Base-by-base conservation (phyloP, 2,329 filamentous ascomycete species). In the Lachnellula subtilissima region DNA sequence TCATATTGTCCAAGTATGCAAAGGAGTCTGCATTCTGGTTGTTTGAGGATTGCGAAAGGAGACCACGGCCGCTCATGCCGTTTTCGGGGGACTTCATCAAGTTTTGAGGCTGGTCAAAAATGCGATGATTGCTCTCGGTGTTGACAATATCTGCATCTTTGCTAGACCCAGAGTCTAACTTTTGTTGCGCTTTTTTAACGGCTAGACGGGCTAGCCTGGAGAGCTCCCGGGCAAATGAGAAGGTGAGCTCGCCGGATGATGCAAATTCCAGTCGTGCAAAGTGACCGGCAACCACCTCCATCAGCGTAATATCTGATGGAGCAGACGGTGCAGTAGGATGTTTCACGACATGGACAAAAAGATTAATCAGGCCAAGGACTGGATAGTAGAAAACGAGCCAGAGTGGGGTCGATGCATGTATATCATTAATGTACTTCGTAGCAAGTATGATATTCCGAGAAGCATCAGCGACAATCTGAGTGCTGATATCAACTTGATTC, bases 291-390 rank as follows among this genome's bases (percentile, higher is more conserved):
- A 50, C 46, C 3, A 50, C 37, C 14, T 54, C 52, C 32, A 54
- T 50, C 5, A 54, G 45, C 15, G 52, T 46, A 17, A 54, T 42
- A n/a, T 54, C 52, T 11, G 22, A 37, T 11, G 8, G 17, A n/a
- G 46, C 39, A 17, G 59, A 43, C 0, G 53, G 9, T 2, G 28
- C n/a, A 6, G 15, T 19, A 1, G 61, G 59, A 17, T 48, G 51
- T 35, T 57, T 61, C 14, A 63, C 35, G n/a, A 63, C 40, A n/a
- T 55, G 52, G 6, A 63, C 39, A 23, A 63, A 63, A 9, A 63
- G 42, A 22, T 63, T 59, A 11, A 61, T 59, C 19, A 59, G 17
- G 2, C 56, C 59, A 2, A 61, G 36, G 3, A 63, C 12, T 5
- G 61, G 59, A 28, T 53, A 59, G 50, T 57, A 57, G 37, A 63